A percentile compares a stretch with the other conserved stretches of the same genome.
phyloP scores from a whole-genome alignment of 2,329 filamentous ascomycete species.

The Dactylella cylindrospora region DNA sequence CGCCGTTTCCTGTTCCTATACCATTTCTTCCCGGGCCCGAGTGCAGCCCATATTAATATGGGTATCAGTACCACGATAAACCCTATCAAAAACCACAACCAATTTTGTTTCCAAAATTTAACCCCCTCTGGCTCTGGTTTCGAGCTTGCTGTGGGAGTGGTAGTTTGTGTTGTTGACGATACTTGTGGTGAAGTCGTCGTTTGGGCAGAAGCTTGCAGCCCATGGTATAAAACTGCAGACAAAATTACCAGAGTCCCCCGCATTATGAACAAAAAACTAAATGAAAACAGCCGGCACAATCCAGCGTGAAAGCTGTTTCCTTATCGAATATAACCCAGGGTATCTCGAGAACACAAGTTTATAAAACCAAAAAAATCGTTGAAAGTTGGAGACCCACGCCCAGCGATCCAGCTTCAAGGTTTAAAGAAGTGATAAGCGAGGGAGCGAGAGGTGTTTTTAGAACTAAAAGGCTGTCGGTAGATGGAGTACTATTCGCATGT shows the following conservation, averaged over 20 bases:
- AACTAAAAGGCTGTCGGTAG: neutral
- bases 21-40: conserved; percentile 33
- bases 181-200: conserved; percentile 9
- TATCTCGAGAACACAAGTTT: neutral
- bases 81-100: conserved; percentile 36
- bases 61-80: conserved; percentile 15
- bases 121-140: conserved; percentile 3
- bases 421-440: neutral
- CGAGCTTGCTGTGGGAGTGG: conserved; percentile 5
- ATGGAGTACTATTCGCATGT: neutral
- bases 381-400: neutral
- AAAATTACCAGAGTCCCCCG: conserved; percentile 31
- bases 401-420: no score
- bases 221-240: conserved; percentile 17
- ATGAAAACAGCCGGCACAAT: conserved; percentile 7
- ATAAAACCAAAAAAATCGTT: neutral
- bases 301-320: conserved; percentile 27
- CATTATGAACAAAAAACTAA: conserved; percentile 22
- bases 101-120: conserved; percentile 36
- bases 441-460: conserved; percentile 3
- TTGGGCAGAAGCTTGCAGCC: conserved; percentile 6
- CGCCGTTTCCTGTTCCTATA: conserved; percentile 18
- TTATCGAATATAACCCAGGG: neutral
- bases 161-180: conserved; percentile 7
- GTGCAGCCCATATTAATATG: conserved; percentile 30